Evolutionary conservation across 768 basidiomycete species (phyloP), one percentile per base, ranked within the genome.

Genomic region (Trametes elegans): DNA sequence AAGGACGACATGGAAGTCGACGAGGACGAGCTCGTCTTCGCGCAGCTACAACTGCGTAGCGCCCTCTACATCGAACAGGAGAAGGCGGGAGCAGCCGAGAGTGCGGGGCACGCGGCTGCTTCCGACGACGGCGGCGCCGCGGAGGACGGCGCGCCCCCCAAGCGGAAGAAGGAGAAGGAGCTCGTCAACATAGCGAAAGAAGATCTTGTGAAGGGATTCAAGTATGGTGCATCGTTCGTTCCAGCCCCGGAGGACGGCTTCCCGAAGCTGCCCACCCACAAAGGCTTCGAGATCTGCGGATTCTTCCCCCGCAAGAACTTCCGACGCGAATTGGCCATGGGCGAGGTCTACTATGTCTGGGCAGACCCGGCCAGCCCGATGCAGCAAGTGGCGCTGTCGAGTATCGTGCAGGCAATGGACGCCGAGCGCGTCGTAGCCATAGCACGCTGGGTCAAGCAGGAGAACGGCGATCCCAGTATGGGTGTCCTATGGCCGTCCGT

Each of bases 241-340:
- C 92, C 91, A 0, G 87, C 87, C 70, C 88, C 90, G 2, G 90
- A 92, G 47, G 90, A 84, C n/a, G 84, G 86, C 49, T 96, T 93
- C 62, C 81, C 82, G 27, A 79, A 75, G 58, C 73, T 97, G 34
- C 71, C 74, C n/a, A 90, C 93, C 0, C 79, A 73, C 65, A 87
- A 85, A 63, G 96, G 96, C 0, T 87, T 98, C 42, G 91, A 96
- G 46, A 82, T 98, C 38, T 82, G 88, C 62, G 88, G 86, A 0
- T 97, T 98, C 74, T 88, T 97, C 68, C 78, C 74, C 4, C 68
- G 66, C 23, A 78, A 79, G 50, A 85, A 87, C 58, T 87, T 93
- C 70, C 88, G 90, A 49, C 82, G 92, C 28, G 90, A 93, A 61
- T 77, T 84, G 26, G 73, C 82, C 23, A 87, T 97, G 81, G 84